Percentiles rank a stretch among this genome's conserved stretches.
phyloP scores from a whole-genome alignment of 1,139 yeast genomes.

The Yamadazyma diospyri region DNA sequence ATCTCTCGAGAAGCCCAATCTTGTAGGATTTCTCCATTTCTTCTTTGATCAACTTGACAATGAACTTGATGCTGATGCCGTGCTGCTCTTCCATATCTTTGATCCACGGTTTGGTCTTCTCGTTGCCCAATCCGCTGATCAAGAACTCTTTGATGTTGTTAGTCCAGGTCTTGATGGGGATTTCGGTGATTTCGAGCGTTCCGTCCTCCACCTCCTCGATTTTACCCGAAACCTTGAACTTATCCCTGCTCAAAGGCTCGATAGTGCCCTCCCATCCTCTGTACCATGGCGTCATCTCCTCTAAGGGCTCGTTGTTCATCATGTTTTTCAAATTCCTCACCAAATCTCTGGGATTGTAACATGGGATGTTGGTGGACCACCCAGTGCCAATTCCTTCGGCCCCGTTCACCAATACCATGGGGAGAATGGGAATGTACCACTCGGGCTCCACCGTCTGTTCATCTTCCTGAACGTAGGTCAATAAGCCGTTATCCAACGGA shows the following conservation, averaged over 20 bases:
- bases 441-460: constrained; percentile 94
- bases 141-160: constrained; percentile 82
- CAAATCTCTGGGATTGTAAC: constrained; percentile 82
- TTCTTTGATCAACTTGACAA: constrained; percentile 66
- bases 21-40: constrained; percentile 79
- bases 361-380: constrained; percentile 94
- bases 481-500: constrained; percentile 75
- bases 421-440: constrained; percentile 90
- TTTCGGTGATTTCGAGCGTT: constrained; percentile 84
- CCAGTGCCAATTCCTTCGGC: constrained; percentile 99
- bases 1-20: constrained; percentile 78
- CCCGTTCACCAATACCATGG: constrained; percentile 92
- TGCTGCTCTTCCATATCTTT: constrained; percentile 96
- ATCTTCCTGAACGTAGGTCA: constrained; percentile 84
- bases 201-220: constrained; percentile 79
- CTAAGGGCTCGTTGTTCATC: constrained; percentile 69
- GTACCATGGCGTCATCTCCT: constrained; percentile 89
- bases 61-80: constrained; percentile 73
- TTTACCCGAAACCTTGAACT: constrained; percentile 71
- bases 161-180: constrained; percentile 94
- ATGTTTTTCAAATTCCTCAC: constrained; percentile 68
- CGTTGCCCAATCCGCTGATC: constrained; percentile 72
- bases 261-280: constrained; percentile 92
- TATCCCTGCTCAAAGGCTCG: constrained; percentile 61
- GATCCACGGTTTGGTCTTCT: constrained; percentile 76